phyloP scores from a whole-genome alignment of 1,139 yeast genomes.

The Yamadazyma songkhlaensis region DNA sequence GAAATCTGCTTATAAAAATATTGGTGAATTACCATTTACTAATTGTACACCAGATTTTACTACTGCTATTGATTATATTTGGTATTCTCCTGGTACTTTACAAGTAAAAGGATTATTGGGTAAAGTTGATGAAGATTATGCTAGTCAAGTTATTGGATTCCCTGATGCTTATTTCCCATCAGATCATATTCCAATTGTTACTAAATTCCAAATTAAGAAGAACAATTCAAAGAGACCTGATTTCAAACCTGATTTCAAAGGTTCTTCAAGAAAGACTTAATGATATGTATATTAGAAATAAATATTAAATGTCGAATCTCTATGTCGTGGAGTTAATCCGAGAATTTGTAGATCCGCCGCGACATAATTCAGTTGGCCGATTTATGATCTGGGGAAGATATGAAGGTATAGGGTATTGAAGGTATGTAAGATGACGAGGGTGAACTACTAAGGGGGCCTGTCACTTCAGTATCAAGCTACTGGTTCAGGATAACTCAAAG shows the following conservation, averaged over 20 bases:
- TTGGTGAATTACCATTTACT: slow-evolving; percentile 92
- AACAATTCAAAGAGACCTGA: slow-evolving; percentile 32
- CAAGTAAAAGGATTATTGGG: slow-evolving; percentile 87
- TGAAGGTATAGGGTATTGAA: too few species aligned
- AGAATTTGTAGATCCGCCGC: too few species aligned
- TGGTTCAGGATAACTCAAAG: too few species aligned
- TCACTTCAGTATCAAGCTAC: too few species aligned
- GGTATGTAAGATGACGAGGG: too few species aligned
- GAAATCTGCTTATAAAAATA: slow-evolving; percentile 78
- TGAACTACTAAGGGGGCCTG: too few species aligned
- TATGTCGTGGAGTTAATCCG: background rate
- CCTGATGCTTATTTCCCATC: slow-evolving; percentile 95
- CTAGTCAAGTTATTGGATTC: slow-evolving; percentile 77
- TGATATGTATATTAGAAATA: slow-evolving; percentile 13
- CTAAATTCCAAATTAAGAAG: slow-evolving; percentile 73
- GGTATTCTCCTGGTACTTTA: slow-evolving; percentile 81
- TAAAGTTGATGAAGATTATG: slow-evolving; percentile 74
- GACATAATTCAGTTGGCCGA: too few species aligned
- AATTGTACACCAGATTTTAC: slow-evolving; percentile 92
- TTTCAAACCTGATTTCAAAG: slow-evolving; percentile 53
- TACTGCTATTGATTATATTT: slow-evolving; percentile 90
- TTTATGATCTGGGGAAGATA: too few species aligned
- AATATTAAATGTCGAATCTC: background rate
- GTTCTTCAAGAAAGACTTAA: slow-evolving; percentile 50
- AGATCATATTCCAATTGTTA: slow-evolving; percentile 84